Conservation (phyloP, 108 stramenopile species). For the Pseudonitzschia delicatissima region DNA sequence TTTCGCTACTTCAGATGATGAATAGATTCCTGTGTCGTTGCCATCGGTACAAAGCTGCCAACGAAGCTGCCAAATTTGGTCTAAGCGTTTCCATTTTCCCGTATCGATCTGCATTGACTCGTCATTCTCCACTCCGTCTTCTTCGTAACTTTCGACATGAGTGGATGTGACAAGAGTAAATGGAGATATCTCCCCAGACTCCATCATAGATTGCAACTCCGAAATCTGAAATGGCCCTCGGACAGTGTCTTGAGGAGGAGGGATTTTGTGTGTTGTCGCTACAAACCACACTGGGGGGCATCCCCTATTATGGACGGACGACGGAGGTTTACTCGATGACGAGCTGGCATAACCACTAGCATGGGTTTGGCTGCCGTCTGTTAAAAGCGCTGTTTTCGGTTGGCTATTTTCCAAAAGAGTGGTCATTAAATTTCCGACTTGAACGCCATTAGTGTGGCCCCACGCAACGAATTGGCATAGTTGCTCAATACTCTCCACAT, state of each 20-base stretch:
- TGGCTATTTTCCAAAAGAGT: constrained; percentile 27
- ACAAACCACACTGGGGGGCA: constrained; percentile 76
- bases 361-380: constrained; percentile 23
- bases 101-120: constrained; percentile 67
- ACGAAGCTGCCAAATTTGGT: constrained; percentile 68
- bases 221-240: constrained; percentile 70
- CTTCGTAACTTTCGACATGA: constrained; percentile 51
- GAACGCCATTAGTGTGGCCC: constrained; percentile 63
- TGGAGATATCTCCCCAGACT: constrained; percentile 43
- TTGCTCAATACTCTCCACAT: constrained; percentile 56
- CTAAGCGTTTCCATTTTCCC: constrained; percentile 65
- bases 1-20: constrained; percentile 46
- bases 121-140: constrained; percentile 18
- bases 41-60: constrained; percentile 67
- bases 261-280: constrained; percentile 46
- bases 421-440: constrained; percentile 58
- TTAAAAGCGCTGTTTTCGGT: constrained; percentile 21
- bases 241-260: constrained; percentile 54
- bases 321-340: constrained; percentile 6
- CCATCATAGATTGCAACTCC: constrained; percentile 51
- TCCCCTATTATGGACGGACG: constrained; percentile 9
- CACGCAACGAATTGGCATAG: constrained; percentile 73
- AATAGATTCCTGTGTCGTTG: constrained; percentile 35
- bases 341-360: constrained; percentile 12
- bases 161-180: constrained; percentile 46